Percentiles rank a stretch among this genome's conserved stretches.
Evolutionary conservation across 2,329 filamentous ascomycete genomes (phyloP).

Genomic region (Microcera coccophila): DNA sequence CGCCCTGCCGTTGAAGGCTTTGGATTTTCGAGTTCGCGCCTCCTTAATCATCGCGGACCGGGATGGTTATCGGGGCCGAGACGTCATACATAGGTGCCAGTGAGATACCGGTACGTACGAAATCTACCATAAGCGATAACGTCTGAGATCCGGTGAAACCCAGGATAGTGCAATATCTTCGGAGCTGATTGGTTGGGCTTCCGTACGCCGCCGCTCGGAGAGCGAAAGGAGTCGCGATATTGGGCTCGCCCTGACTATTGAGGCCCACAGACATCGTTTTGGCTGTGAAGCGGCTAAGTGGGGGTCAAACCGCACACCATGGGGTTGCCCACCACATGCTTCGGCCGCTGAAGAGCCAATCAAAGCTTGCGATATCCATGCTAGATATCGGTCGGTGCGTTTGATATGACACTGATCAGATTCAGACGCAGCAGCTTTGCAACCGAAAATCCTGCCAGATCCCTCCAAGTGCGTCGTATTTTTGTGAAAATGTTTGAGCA

Average conservation of each 20-base stretch:
- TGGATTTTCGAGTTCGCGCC: no score
- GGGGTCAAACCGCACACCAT: conserved; percentile 15
- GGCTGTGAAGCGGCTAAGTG: conserved; percentile 16
- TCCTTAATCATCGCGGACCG: no score
- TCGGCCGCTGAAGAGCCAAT: conserved; percentile 15
- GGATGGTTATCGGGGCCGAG: no score
- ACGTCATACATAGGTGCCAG: no score
- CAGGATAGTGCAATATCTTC: no score
- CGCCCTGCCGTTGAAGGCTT: no score
- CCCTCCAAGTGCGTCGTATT: background rate
- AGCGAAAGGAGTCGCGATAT: conserved; percentile 5
- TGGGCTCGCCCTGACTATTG: conserved; percentile 8
- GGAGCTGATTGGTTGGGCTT: background rate
- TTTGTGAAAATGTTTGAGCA: background rate
- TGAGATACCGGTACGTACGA: conserved; percentile 5
- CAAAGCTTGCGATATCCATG: conserved; percentile 12
- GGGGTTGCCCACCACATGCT: background rate
- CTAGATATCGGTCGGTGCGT: conserved; percentile 15
- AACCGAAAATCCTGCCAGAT: conserved; percentile 1
- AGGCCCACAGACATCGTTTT: conserved; percentile 17
- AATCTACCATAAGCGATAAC: conserved; percentile 10
- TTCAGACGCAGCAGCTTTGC: conserved; percentile 8
- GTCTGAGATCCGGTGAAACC: conserved; percentile 16
- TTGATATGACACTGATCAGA: conserved; percentile 15
- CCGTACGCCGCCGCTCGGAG: conserved; percentile 4